phyloP scores from a whole-genome alignment of 2,329 filamentous ascomycete genomes.

The Claviceps capensis region DNA sequence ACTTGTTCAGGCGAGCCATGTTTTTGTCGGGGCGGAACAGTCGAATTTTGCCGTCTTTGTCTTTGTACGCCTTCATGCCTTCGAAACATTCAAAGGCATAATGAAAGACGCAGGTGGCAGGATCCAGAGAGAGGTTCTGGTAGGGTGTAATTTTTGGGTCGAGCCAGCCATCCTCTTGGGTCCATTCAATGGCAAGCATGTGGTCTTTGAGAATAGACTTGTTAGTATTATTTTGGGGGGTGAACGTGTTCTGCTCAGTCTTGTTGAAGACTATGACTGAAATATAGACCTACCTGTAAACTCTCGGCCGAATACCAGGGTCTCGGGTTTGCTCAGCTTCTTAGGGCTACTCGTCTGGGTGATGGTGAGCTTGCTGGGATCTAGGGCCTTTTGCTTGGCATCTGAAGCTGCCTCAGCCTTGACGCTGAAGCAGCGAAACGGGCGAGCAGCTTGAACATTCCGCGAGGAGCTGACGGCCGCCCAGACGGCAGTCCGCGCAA shows the following conservation, averaged over 20 bases:
- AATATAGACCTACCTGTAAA: constrained; percentile 59
- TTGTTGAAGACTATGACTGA: neutral
- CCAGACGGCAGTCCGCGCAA: constrained; percentile 20
- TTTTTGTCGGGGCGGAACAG: constrained; percentile 93
- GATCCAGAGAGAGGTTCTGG: constrained; percentile 93
- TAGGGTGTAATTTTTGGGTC: constrained; percentile 77
- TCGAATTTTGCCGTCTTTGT: constrained; percentile 61
- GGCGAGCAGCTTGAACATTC: constrained; percentile 16
- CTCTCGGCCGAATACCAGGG: constrained; percentile 77
- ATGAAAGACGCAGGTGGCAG: constrained; percentile 93
- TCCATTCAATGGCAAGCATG: constrained; percentile 95
- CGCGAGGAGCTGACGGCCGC: constrained; percentile 22
- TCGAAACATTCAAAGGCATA: constrained; percentile 98
- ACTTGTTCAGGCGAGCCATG: constrained; percentile 90
- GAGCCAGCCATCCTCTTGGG: constrained; percentile 68
- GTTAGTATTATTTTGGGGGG: neutral
- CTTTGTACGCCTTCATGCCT: constrained; percentile 98
- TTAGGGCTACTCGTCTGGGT: constrained; percentile 66
- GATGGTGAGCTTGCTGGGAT: constrained; percentile 63
- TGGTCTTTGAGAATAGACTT: constrained; percentile 52
- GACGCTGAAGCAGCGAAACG: constrained; percentile 34
- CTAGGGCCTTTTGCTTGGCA: constrained; percentile 51
- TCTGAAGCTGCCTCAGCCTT: constrained; percentile 34
- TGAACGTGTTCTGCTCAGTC: too few species aligned
- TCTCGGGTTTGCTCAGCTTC: constrained; percentile 55